phyloP scores from a whole-genome alignment of 2,329 filamentous ascomycete genomes.

The Talaromyces atroroseus region DNA sequence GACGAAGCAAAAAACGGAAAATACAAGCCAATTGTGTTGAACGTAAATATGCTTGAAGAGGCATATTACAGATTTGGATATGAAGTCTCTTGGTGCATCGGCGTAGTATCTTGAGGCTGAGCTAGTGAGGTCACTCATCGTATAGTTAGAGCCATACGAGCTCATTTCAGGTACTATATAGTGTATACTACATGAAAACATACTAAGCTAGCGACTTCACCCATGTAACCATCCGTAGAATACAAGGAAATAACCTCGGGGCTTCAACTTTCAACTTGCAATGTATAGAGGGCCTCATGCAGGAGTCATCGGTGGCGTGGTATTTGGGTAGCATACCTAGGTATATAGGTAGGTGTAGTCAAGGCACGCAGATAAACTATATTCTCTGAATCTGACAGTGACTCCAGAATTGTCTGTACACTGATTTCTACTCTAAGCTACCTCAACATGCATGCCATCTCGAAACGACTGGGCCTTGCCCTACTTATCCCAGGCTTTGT shows the following conservation, averaged over 20 bases:
- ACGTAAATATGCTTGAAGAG: too few species aligned
- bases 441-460: slow-evolving; percentile 1
- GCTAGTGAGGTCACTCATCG: not conserved
- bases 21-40: too few species aligned
- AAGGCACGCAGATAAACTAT: not conserved
- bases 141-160: not conserved
- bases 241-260: too few species aligned
- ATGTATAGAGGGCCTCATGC: too few species aligned
- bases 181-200: not conserved
- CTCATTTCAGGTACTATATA: not conserved
- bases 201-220: not conserved
- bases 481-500: slow-evolving; percentile 5
- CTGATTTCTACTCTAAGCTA: not conserved
- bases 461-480: slow-evolving; percentile 10
- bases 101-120: not conserved
- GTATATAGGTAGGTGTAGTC: not conserved
- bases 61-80: too few species aligned
- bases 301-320: too few species aligned
- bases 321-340: too few species aligned
- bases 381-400: not conserved
- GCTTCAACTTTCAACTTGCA: too few species aligned
- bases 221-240: not conserved
- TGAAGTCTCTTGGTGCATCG: not conserved
- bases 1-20: too few species aligned
- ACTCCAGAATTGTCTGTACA: too few species aligned